phyloP scores from a whole-genome alignment of 148 eudicot species.

The Fagopyrum homotropicum region DNA sequence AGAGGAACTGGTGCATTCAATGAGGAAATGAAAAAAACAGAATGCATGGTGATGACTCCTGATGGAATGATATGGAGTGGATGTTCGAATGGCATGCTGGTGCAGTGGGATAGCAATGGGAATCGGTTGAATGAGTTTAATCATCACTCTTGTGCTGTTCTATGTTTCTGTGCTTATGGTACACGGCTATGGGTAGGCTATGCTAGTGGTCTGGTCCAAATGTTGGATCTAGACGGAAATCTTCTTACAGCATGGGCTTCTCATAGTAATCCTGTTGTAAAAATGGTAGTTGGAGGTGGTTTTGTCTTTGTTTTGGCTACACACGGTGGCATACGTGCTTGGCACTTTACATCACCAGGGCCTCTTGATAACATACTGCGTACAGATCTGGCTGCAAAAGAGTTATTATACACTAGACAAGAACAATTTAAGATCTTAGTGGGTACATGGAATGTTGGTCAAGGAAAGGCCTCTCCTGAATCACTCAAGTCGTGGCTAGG shows the following conservation, averaged over 20 bases:
- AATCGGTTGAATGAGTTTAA: conserved; percentile 63
- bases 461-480: conserved; percentile 76
- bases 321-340: conserved; percentile 97
- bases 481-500: conserved; percentile 77
- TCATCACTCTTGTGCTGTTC: conserved; percentile 58
- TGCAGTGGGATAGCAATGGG: conserved; percentile 91
- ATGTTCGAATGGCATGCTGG: conserved; percentile 63
- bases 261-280: conserved; percentile 77
- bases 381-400: conserved; percentile 54
- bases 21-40: conserved; percentile 83
- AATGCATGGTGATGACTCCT: conserved; percentile 59
- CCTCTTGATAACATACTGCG: conserved; percentile 66
- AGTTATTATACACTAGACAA: conserved; percentile 48
- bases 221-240: conserved; percentile 78
- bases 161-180: conserved; percentile 72
- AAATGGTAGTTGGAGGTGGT: conserved; percentile 59
- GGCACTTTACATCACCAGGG: conserved; percentile 81
- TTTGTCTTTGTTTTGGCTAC: conserved; percentile 70
- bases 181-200: conserved; percentile 86
- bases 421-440: conserved; percentile 65
- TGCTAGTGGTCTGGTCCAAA: conserved; percentile 73
- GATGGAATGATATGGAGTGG: conserved; percentile 92
- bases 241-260: conserved; percentile 73
- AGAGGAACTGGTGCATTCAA: conserved; percentile 67
- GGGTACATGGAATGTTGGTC: conserved; percentile 98